phyloP scores from a whole-genome alignment of 108 stramenopile genomes.

The Pseudonitzschia multistriata region DNA sequence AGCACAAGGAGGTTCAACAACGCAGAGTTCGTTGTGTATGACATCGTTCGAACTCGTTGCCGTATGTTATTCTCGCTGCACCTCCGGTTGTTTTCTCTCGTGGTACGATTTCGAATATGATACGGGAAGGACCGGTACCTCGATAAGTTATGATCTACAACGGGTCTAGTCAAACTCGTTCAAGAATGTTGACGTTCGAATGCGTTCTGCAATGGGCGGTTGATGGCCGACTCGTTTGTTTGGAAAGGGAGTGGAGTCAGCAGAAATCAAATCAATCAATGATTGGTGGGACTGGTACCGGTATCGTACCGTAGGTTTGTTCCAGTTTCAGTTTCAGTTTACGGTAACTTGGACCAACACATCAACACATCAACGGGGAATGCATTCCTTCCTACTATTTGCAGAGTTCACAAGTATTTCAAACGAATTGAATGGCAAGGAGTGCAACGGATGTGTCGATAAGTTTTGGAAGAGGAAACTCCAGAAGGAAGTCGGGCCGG shows the following conservation, averaged over 20 bases:
- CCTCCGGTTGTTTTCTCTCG: too few species aligned
- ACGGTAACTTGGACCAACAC: slow-evolving; percentile 2
- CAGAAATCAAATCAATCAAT: not conserved
- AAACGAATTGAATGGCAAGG: not conserved
- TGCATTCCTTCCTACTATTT: not conserved
- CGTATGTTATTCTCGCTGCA: not conserved
- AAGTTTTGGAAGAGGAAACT: not conserved
- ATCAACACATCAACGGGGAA: slow-evolving; percentile 9
- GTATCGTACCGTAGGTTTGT: not conserved
- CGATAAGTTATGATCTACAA: too few species aligned
- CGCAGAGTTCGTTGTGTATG: not conserved
- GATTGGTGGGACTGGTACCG: too few species aligned
- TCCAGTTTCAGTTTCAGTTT: not conserved
- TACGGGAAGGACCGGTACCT: too few species aligned
- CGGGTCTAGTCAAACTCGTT: too few species aligned
- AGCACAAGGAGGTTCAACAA: not conserved
- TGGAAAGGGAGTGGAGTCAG: not conserved
- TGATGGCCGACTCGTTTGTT: not conserved
- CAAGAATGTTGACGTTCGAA: too few species aligned
- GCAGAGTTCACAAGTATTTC: not conserved
- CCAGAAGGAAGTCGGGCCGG: not conserved
- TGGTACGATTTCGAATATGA: too few species aligned
- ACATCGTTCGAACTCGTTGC: slow-evolving; percentile 6
- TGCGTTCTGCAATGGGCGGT: not conserved
- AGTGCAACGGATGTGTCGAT: not conserved